Conservation (phyloP, 768 basidiomycete genomes). For the Hericium alpestre region DNA sequence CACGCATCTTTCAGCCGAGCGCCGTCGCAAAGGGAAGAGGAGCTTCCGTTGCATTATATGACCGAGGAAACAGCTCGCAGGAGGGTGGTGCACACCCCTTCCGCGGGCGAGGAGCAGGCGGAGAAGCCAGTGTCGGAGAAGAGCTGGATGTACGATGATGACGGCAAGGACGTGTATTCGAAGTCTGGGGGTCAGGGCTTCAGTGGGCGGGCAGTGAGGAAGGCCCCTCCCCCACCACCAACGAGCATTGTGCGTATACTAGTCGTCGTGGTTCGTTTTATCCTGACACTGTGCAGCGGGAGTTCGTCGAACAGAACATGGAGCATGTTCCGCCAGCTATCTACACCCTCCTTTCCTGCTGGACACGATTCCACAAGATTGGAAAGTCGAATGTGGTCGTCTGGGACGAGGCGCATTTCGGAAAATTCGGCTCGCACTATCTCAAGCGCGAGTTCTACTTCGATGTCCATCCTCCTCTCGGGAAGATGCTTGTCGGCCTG, state of each 20-base stretch:
- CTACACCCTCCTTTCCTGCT: constrained; percentile 90
- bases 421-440: constrained; percentile 97
- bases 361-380: constrained; percentile 90
- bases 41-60: constrained; percentile 44
- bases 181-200: constrained; percentile 27
- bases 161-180: constrained; percentile 58
- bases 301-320: constrained; percentile 71
- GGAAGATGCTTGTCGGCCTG: constrained; percentile 97
- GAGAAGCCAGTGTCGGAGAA: constrained; percentile 15
- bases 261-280: not conserved
- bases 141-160: constrained; percentile 35
- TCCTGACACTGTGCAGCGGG: constrained; percentile 33
- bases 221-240: constrained; percentile 53
- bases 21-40: constrained; percentile 24
- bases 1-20: constrained; percentile 21
- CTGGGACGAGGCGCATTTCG: constrained; percentile 99
- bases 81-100: constrained; percentile 29
- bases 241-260: constrained; percentile 30
- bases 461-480: constrained; percentile 96
- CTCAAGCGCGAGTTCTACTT: constrained; percentile 99
- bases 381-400: constrained; percentile 79
- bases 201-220: constrained; percentile 36
- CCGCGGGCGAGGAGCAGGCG: constrained; percentile 18
- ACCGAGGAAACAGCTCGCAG: constrained; percentile 35
- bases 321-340: constrained; percentile 70